A percentile compares a stretch with the other conserved stretches of the same genome.
Conservation (phyloP, 2,329 filamentous ascomycete species). For the Salinomyces thailandicus region DNA sequence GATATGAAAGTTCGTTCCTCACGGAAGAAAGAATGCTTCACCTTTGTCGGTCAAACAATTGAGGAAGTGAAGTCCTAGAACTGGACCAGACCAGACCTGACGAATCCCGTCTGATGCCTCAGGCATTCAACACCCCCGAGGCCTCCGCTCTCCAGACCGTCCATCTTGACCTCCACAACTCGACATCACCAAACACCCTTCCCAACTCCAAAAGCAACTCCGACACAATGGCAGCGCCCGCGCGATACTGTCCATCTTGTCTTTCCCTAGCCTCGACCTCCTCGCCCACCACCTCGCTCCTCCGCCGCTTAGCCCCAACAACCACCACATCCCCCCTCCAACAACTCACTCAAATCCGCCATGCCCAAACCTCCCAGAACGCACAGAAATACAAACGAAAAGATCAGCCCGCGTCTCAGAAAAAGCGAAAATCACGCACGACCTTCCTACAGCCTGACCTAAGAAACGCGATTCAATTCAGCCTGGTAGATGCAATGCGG, state of each 20-base stretch:
- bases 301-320: conserved; percentile 9
- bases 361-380: conserved; percentile 29
- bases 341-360: conserved; percentile 32
- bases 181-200: neutral
- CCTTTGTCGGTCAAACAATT: no score
- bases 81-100: no score
- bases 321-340: conserved; percentile 10
- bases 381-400: conserved; percentile 32
- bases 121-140: no score
- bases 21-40: no score
- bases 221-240: neutral
- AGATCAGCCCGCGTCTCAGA: conserved; percentile 43
- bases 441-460: conserved; percentile 55
- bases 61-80: no score
- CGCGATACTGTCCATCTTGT: conserved; percentile 19
- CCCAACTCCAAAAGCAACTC: neutral
- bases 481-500: conserved; percentile 89
- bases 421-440: conserved; percentile 53
- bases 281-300: conserved; percentile 7
- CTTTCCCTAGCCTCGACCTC: conserved; percentile 13
- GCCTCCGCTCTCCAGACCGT: no score
- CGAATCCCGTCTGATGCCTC: no score
- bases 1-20: no score
- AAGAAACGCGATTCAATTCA: conserved; percentile 59
- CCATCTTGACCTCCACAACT: neutral